Conservation (phyloP, 2,329 filamentous ascomycete species). For the Myriosclerotinia curreyana region DNA sequence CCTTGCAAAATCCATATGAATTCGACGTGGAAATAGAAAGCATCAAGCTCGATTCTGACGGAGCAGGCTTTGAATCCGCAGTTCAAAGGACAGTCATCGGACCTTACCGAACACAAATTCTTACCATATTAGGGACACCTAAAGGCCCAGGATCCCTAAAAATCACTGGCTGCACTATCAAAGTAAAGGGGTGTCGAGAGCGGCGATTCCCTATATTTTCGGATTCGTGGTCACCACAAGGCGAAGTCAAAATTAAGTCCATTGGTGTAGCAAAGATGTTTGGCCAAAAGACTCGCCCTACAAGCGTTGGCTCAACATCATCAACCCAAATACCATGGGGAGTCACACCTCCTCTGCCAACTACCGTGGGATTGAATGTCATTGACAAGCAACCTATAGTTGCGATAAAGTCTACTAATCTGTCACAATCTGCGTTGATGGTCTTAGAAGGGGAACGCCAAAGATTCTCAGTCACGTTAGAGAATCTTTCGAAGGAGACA, state of each 20-base stretch:
- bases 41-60: slow-evolving; percentile 70
- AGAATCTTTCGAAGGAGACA: slow-evolving; percentile 69
- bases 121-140: slow-evolving; percentile 68
- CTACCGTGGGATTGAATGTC: slow-evolving; percentile 64
- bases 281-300: slow-evolving; percentile 36
- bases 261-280: slow-evolving; percentile 58
- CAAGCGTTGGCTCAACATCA: slow-evolving; percentile 37
- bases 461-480: slow-evolving; percentile 72
- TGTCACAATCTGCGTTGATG: slow-evolving; percentile 86
- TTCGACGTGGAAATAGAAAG: slow-evolving; percentile 88
- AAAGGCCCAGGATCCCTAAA: slow-evolving; percentile 64
- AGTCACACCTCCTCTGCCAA: slow-evolving; percentile 41
- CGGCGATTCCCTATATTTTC: slow-evolving; percentile 81
- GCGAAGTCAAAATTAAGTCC: slow-evolving; percentile 71
- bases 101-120: slow-evolving; percentile 76
- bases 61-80: slow-evolving; percentile 66
- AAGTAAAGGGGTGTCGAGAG: slow-evolving; percentile 76
- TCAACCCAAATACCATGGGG: slow-evolving; percentile 37
- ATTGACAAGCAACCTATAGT: slow-evolving; percentile 78
- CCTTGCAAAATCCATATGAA: slow-evolving; percentile 90
- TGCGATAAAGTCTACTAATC: slow-evolving; percentile 68
- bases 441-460: slow-evolving; percentile 85
- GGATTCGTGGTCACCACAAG: slow-evolving; percentile 68
- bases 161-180: slow-evolving; percentile 75
- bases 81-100: slow-evolving; percentile 67